Percentiles rank a stretch among this genome's conserved stretches.
Evolutionary conservation across 108 stramenopile species (phyloP).

Genomic region (Epipyxis sp.): DNA sequence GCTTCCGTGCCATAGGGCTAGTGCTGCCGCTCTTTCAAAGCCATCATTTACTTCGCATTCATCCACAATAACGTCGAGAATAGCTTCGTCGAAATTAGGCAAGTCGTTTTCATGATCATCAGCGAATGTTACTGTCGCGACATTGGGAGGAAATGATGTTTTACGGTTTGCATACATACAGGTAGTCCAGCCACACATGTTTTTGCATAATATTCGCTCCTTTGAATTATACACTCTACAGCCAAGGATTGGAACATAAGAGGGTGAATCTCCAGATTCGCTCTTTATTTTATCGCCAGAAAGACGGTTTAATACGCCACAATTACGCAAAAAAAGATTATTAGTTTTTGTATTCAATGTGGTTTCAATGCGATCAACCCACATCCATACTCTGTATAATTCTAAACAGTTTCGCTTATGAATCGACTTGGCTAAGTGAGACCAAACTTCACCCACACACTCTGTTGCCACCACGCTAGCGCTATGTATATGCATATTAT

Average conservation of each 20-base stretch:
- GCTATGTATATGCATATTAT: too few relatives aligned
- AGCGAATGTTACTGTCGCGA: not conserved
- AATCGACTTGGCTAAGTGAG: too few relatives aligned
- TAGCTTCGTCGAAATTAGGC: not conserved
- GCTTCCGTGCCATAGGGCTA: not conserved
- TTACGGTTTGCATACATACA: not conserved
- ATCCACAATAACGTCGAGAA: not conserved
- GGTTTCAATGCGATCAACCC: not conserved
- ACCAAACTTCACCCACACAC: too few relatives aligned
- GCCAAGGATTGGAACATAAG: not conserved
- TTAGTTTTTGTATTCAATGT: not conserved
- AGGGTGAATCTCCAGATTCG: not conserved
- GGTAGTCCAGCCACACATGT: not conserved
- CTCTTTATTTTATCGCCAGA: too few relatives aligned
- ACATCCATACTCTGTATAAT: not conserved
- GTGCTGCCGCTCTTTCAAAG: not conserved
- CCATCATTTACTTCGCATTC: not conserved
- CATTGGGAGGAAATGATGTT: not conserved
- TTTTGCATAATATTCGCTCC: not conserved
- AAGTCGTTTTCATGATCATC: too few relatives aligned
- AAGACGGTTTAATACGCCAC: not conserved
- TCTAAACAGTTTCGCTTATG: too few relatives aligned
- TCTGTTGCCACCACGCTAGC: too few relatives aligned
- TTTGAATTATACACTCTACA: not conserved
- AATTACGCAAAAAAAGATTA: not conserved